Evolutionary conservation across 106 monocot species (phyloP).

Genomic region (Acorus gramineus): DNA sequence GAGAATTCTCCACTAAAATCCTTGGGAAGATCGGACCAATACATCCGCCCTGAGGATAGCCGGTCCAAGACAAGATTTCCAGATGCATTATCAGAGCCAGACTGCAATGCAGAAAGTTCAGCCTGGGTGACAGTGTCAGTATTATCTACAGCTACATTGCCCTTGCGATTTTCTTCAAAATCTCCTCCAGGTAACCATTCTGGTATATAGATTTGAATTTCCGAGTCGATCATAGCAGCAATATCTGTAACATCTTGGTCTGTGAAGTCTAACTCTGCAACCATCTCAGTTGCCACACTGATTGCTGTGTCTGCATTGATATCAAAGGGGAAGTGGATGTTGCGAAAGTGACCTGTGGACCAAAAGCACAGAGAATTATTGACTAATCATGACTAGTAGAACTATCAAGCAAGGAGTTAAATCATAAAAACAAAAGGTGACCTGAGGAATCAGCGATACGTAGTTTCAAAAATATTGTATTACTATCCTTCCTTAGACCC

Average conservation of each 20-base stretch:
- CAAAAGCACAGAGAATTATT: background rate
- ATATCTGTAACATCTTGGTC: constrained; percentile 64
- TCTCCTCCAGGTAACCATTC: constrained; percentile 27
- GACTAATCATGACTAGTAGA: no score
- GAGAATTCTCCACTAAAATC: constrained; percentile 13
- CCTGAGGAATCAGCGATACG: constrained; percentile 56
- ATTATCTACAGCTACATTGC: background rate
- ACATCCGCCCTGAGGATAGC: constrained; percentile 55
- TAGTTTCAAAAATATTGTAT: constrained; percentile 48
- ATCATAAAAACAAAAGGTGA: constrained; percentile 5
- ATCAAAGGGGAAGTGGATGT: constrained; percentile 71
- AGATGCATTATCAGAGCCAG: constrained; percentile 12
- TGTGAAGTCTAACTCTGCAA: constrained; percentile 41
- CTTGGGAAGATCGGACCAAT: constrained; percentile 64
- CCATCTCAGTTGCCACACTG: constrained; percentile 67
- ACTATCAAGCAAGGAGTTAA: background rate
- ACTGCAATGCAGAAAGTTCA: constrained; percentile 18
- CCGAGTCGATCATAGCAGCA: constrained; percentile 68
- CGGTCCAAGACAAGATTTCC: constrained; percentile 31
- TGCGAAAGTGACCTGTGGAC: constrained; percentile 39
- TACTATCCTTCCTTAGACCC: constrained; percentile 38
- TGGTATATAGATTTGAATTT: constrained; percentile 52
- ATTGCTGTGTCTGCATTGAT: constrained; percentile 55
- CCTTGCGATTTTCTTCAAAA: constrained; percentile 7
- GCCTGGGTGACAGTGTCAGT: constrained; percentile 22